Evolutionary conservation across 148 eudicot species (phyloP).

Genomic region (Arctostaphylos glauca): DNA sequence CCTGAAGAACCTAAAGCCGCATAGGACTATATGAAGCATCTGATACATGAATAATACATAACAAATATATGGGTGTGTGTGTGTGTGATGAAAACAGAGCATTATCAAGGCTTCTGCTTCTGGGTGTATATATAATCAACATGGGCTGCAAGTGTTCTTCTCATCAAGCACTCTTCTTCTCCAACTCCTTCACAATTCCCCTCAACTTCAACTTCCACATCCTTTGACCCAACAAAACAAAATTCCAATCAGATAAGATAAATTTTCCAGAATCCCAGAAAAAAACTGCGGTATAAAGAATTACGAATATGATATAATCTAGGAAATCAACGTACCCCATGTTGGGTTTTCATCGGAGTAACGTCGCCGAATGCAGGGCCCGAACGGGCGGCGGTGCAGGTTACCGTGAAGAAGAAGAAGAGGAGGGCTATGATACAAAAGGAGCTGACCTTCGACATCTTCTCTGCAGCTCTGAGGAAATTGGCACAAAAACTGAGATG

Average conservation of each 20-base stretch:
- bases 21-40: background rate
- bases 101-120: slow-evolving; percentile 25
- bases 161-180: slow-evolving; percentile 45
- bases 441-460: slow-evolving; percentile 31
- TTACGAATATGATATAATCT: background rate
- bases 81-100: background rate
- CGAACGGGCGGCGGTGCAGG: slow-evolving; percentile 33
- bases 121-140: slow-evolving; percentile 49
- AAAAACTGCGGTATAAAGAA: background rate
- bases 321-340: slow-evolving; percentile 16
- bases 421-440: slow-evolving; percentile 30
- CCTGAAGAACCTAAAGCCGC: background rate
- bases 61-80: no score
- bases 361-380: slow-evolving; percentile 18
- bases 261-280: background rate
- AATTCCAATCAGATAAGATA: background rate
- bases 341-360: slow-evolving; percentile 27
- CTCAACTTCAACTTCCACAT: slow-evolving; percentile 4
- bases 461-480: background rate
- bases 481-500: background rate
- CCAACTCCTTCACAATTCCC: slow-evolving; percentile 28
- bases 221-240: background rate
- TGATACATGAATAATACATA: background rate
- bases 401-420: slow-evolving; percentile 16
- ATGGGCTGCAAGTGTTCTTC: slow-evolving; percentile 35